Conservation (phyloP, 2,329 filamentous ascomycete species). For the Botrytis galanthina region DNA sequence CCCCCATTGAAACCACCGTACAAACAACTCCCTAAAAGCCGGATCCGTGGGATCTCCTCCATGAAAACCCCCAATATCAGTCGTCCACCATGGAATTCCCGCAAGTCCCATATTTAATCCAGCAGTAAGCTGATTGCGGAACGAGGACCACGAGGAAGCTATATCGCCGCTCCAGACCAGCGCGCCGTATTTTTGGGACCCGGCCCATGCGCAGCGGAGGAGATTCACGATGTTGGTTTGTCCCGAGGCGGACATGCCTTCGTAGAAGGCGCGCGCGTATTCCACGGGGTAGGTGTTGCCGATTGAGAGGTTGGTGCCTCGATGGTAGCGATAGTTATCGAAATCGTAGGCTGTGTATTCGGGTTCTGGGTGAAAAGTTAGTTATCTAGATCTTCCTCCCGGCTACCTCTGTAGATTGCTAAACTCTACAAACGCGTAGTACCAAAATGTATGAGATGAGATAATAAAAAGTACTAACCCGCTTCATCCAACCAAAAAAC, state of each 20-base stretch:
- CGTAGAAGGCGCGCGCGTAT: conserved; percentile 59
- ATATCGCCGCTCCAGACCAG: conserved; percentile 68
- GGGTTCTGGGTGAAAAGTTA: conserved; percentile 46
- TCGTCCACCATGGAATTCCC: conserved; percentile 67
- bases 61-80: conserved; percentile 69
- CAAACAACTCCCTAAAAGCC: conserved; percentile 60
- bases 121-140: conserved; percentile 59
- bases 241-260: conserved; percentile 53
- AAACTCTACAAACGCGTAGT: background rate
- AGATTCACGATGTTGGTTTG: conserved; percentile 60
- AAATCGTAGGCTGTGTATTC: conserved; percentile 66
- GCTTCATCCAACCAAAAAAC: conserved; percentile 70
- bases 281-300: conserved; percentile 60
- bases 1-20: conserved; percentile 69
- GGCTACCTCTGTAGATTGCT: background rate
- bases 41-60: conserved; percentile 57
- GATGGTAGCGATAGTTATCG: conserved; percentile 62
- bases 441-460: background rate
- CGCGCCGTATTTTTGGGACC: conserved; percentile 61
- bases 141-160: conserved; percentile 59
- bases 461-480: background rate
- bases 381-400: background rate
- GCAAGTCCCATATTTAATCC: conserved; percentile 65
- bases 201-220: conserved; percentile 55
- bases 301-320: conserved; percentile 52